Base-by-base conservation (phyloP, 345 rosid genomes). In the Cardamine chenopodiifolia region DNA sequence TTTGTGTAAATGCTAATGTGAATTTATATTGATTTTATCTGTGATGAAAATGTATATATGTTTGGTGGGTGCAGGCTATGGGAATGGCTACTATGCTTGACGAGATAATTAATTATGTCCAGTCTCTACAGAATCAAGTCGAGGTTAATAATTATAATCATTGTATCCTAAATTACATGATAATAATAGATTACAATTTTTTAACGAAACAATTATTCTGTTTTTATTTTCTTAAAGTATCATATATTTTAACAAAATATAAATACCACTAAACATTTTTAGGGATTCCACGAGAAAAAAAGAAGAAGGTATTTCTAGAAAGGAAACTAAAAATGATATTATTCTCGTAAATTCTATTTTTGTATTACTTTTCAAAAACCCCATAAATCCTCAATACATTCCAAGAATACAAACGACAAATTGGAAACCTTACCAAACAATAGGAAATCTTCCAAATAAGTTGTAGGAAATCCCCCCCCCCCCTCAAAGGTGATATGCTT, bases 31-130 rank as follows among this genome's bases (percentile, higher is more conserved):
- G 17, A 62, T 53, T 37, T 53, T 15, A n/a, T 18, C 17, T 42
- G 12, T 63, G 26, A 44, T 55, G 56, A 35, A 18, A 15, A 14
- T 31, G 22, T 55, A 52, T 14, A 34, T 59, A 55, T 82, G 65
- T 35, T 63, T 45, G 19, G 18, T 60, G 65, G 20, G 19, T 63
- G 72, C 90, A 91, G 96, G 82, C 89, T 19, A 90, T 89, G 97
- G 97, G 97, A 26, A 88, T 90, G 92, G 78, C 97, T 26, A 78
- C 83, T 53, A 90, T 89, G 97, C 70, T 90, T 78, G 97, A 89
- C 74, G 94, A 85, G 78, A 91, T 87, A 6, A 90, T 88, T 39
- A 87, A 86, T 44, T 90, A 90, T 83, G 95, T 91, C 3, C 90
- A 83, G 75, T 87, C 94, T 69, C 78, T 88, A 71, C 91, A 91